Evolutionary conservation across 176 grass and related monocot species (phyloP), one percentile per base, ranked within the genome.

Genomic region (Poa pratensis): DNA sequence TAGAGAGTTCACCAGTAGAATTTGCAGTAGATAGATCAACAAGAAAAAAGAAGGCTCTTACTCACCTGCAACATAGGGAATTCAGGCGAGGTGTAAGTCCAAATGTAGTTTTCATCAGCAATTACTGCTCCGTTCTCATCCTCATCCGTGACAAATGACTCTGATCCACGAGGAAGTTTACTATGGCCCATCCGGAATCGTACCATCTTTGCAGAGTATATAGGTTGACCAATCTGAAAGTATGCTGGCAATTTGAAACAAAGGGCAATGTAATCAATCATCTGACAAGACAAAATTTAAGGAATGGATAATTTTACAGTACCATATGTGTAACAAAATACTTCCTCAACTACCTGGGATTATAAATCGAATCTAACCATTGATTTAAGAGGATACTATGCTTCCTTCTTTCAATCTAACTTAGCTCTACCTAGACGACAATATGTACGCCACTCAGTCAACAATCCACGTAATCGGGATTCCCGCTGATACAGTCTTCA

Each of bases 81-180:
- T 62, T 92, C 89, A 22, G 93, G 93, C 11, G 96, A 98, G 17
- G 87, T 90, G 77, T 98, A 98, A 18, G 81, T 92, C 96, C 93
- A 98, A 14, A 81, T 23, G 27, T 94, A 95, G 72, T 92, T 94
- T 26, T 98, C 83, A 55, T 92, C 81, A 62, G 64, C 82, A n/a
- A 87, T 68, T 58, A 65, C 68, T 13, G 11, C 24, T 5, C 53
- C 52, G 69, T 84, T 83, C 43, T 83, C 91, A 82, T 89, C 55
- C 14, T 86, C 80, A 40, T 70, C 24, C 1, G 64, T 69, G 20
- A 86, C 77, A 69, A 79, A 89, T 48, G 70, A 60, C 80, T 69
- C 81, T 2, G 32, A 45, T 14, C n/a, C 76, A 53, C 23, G 72
- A 62, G 80, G 20, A 57, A 85, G 63, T 67, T 83, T 95, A 49